Conservation (phyloP, 2,329 filamentous ascomycete species). For the Anthostomella pinea region DNA sequence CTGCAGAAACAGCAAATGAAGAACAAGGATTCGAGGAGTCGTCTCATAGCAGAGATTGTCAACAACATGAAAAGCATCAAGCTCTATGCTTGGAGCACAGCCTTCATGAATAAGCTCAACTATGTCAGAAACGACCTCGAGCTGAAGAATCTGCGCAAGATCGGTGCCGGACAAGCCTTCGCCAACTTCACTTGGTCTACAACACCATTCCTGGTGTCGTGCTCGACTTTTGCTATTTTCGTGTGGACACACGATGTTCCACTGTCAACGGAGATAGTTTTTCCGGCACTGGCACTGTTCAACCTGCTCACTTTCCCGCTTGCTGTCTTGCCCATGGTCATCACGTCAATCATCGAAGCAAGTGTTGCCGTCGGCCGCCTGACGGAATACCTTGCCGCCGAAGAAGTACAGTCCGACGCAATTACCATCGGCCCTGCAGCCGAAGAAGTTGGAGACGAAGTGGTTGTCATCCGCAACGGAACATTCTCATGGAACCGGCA, state of each 20-base stretch:
- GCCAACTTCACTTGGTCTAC: conserved; percentile 98
- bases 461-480: conserved; percentile 77
- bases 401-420: conserved; percentile 86
- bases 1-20: conserved; percentile 98
- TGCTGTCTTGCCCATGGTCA: conserved; percentile 94
- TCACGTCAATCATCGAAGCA: conserved; percentile 92
- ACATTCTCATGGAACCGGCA: conserved; percentile 95
- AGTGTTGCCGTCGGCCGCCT: conserved; percentile 87
- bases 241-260: conserved; percentile 79
- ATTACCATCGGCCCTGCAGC: conserved; percentile 68
- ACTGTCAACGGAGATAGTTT: conserved; percentile 90
- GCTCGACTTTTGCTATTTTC: conserved; percentile 92
- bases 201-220: conserved; percentile 95
- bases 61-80: conserved; percentile 99
- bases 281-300: conserved; percentile 86
- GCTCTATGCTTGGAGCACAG: conserved; percentile 93
- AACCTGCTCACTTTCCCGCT: conserved; percentile 95
- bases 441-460: conserved; percentile 77
- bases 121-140: conserved; percentile 94
- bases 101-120: conserved; percentile 97
- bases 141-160: conserved; percentile 91
- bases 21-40: conserved; percentile 92
- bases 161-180: conserved; percentile 88
- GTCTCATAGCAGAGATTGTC: conserved; percentile 93
- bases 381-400: conserved; percentile 78